Conservation (phyloP, 345 rosid species). For the Conringia planisiliqua region DNA sequence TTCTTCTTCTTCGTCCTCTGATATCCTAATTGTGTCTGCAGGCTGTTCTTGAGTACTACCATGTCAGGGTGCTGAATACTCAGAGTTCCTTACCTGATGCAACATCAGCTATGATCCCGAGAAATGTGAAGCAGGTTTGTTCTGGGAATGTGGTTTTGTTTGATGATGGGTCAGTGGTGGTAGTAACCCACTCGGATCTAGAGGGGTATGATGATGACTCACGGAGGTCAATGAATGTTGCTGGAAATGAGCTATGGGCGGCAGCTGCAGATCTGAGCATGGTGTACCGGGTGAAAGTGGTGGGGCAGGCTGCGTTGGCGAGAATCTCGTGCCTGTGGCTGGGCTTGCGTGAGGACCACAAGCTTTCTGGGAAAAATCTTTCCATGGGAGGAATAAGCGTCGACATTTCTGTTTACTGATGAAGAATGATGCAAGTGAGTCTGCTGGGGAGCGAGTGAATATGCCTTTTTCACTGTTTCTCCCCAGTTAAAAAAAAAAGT, state of each 20-base stretch:
- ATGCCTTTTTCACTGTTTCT: slow-evolving; percentile 17
- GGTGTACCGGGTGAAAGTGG: slow-evolving; percentile 62
- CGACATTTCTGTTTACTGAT: slow-evolving; percentile 78
- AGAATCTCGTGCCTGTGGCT: slow-evolving; percentile 79
- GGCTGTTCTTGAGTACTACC: slow-evolving; percentile 87
- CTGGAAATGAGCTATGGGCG: slow-evolving; percentile 32
- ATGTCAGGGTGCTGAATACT: slow-evolving; percentile 40
- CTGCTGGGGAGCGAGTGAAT: slow-evolving; percentile 27
- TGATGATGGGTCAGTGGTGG: slow-evolving; percentile 77
- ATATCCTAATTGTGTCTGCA: slow-evolving; percentile 28
- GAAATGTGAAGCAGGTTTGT: slow-evolving; percentile 28
- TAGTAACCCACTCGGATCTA: slow-evolving; percentile 78
- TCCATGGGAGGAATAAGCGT: slow-evolving; percentile 64
- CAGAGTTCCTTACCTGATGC: slow-evolving; percentile 15
- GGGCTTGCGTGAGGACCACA: slow-evolving; percentile 49
- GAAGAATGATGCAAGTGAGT: slow-evolving; percentile 21
- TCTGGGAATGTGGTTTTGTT: slow-evolving; percentile 52
- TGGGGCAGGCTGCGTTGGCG: slow-evolving; percentile 62
- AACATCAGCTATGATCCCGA: slow-evolving; percentile 31
- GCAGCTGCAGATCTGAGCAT: slow-evolving; percentile 48
- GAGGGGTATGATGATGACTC: slow-evolving; percentile 62
- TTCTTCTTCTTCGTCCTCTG: neutral
- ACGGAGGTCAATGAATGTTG: slow-evolving; percentile 12
- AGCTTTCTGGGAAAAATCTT: slow-evolving; percentile 44
- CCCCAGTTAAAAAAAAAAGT: slow-evolving; percentile 14